phyloP scores from a whole-genome alignment of 2,329 filamentous ascomycete species.

The Metarhizium album region DNA sequence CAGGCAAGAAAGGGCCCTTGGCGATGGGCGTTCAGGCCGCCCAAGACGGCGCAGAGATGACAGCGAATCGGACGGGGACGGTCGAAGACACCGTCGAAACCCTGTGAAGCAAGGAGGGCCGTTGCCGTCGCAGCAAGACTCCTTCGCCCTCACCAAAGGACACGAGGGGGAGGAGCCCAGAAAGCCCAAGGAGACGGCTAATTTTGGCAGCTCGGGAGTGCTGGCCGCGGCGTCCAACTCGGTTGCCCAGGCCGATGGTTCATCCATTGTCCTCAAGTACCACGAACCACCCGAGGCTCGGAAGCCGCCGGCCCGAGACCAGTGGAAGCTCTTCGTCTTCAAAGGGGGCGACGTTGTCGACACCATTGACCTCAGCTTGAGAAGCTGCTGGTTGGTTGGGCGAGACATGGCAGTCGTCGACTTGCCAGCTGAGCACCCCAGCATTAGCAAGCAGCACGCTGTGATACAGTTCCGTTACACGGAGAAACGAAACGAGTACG shows the following conservation, averaged over 20 bases:
- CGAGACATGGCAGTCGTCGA: constrained; percentile 74
- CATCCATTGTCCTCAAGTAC: constrained; percentile 79
- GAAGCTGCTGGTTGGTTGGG: constrained; percentile 87
- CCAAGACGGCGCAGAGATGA: constrained; percentile 13
- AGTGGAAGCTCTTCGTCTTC: constrained; percentile 90
- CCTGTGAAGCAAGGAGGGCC: constrained; percentile 31
- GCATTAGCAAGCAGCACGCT: constrained; percentile 89
- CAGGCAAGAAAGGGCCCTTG: constrained; percentile 22
- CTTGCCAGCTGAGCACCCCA: constrained; percentile 76
- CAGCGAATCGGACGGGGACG: constrained; percentile 12
- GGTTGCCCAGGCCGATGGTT: constrained; percentile 59
- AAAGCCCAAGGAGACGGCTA: constrained; percentile 74
- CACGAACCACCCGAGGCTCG: constrained; percentile 90
- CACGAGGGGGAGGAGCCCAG: constrained; percentile 32
- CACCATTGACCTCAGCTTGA: constrained; percentile 62
- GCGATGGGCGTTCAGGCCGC: constrained; percentile 17
- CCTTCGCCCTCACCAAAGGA: constrained; percentile 46
- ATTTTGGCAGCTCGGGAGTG: constrained; percentile 69
- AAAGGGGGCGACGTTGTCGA: constrained; percentile 72
- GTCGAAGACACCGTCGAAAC: constrained; percentile 9
- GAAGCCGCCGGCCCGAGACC: constrained; percentile 66
- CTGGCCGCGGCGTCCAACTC: constrained; percentile 82
- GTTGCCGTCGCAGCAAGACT: constrained; percentile 48
- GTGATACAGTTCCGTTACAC: constrained; percentile 86
- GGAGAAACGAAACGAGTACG: constrained; percentile 75